A percentile compares a stretch with the other conserved stretches of the same genome.
These are phyloP conservation scores for Candida hispaniensis DNA, from an alignment of 805 yeast species.

Conservation along the genomic window DNA sequence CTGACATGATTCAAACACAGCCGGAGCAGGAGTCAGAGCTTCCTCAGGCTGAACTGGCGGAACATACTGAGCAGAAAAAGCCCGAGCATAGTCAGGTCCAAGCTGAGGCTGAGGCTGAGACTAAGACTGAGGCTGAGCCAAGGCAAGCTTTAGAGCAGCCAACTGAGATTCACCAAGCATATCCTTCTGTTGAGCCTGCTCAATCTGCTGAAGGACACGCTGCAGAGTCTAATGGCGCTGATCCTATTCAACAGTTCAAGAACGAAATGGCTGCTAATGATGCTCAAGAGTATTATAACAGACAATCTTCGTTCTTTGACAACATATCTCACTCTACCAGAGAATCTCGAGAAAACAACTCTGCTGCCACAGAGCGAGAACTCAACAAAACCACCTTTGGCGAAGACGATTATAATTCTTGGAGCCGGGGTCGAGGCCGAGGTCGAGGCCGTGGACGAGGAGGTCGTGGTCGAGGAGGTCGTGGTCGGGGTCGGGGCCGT, in stretches of 20 bases:
- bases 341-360: slow-evolving; percentile 30
- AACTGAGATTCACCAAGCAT: too few relatives aligned
- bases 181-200: slow-evolving; percentile 17
- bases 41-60: slow-evolving; percentile 6
- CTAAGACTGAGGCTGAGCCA: slow-evolving; percentile 20
- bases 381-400: slow-evolving; percentile 81
- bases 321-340: slow-evolving; percentile 55
- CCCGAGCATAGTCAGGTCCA: slow-evolving; percentile 17
- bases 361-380: slow-evolving; percentile 34
- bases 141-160: too few relatives aligned
- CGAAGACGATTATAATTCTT: slow-evolving; percentile 30
- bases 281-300: slow-evolving; percentile 45
- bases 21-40: too few relatives aligned
- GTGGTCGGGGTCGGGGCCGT: slow-evolving; percentile 30
- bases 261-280: slow-evolving; percentile 20
- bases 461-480: slow-evolving; percentile 35
- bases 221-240: slow-evolving; percentile 5
- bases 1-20: too few relatives aligned
- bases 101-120: slow-evolving; percentile 29
- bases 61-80: slow-evolving; percentile 1
- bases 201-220: slow-evolving; percentile 3
- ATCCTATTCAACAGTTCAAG: slow-evolving; percentile 13
- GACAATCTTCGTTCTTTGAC: slow-evolving; percentile 81
- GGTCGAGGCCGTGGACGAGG: slow-evolving; percentile 47
- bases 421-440: slow-evolving; percentile 31